Percentiles rank a stretch among this genome's conserved stretches.
Evolutionary conservation across 1,284 basidiomycete genomes (phyloP).

Genomic region (Trametes versicolor): DNA sequence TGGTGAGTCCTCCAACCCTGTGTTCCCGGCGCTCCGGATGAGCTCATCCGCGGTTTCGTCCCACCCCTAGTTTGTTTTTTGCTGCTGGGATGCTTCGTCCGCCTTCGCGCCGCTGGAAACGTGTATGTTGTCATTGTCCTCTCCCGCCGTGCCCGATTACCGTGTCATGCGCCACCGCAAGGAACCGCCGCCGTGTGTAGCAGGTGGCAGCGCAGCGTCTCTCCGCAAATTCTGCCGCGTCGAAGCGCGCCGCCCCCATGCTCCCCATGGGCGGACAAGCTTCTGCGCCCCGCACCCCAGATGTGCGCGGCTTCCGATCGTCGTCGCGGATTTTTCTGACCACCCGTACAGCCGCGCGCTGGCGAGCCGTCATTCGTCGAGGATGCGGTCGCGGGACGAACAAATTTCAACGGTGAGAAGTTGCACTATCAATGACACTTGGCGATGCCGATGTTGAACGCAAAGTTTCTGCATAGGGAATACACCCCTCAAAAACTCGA

Average conservation of each 20-base stretch:
- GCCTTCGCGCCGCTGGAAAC: slow-evolving; percentile 13
- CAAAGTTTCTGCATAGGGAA: slow-evolving; percentile 23
- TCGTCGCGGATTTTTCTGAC: slow-evolving; percentile 20
- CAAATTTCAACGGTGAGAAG: slow-evolving; percentile 18
- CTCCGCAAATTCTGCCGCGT: slow-evolving; percentile 9
- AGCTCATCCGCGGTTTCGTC: slow-evolving; percentile 9
- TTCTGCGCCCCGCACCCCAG: neutral
- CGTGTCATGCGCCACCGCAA: slow-evolving; percentile 19
- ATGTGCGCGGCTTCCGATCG: slow-evolving; percentile 10
- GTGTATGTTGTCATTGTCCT: slow-evolving; percentile 27
- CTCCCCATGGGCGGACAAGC: neutral
- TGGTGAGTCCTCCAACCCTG: neutral
- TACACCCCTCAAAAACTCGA: slow-evolving; percentile 11
- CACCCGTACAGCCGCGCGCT: neutral
- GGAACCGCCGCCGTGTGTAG: neutral
- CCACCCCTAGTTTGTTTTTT: slow-evolving; percentile 7
- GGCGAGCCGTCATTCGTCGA: slow-evolving; percentile 1
- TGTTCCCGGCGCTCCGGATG: neutral
- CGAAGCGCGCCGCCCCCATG: neutral
- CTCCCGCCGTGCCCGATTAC: slow-evolving; percentile 20
- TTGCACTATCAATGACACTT: neutral
- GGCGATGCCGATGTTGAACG: neutral
- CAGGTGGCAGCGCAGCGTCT: neutral
- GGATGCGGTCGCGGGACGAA: neutral
- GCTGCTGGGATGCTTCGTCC: slow-evolving; percentile 4